Percentiles rank a stretch among this genome's conserved stretches.
Evolutionary conservation across 257 asterid genomes (phyloP).

Genomic region (Ligustrum vulgare): DNA sequence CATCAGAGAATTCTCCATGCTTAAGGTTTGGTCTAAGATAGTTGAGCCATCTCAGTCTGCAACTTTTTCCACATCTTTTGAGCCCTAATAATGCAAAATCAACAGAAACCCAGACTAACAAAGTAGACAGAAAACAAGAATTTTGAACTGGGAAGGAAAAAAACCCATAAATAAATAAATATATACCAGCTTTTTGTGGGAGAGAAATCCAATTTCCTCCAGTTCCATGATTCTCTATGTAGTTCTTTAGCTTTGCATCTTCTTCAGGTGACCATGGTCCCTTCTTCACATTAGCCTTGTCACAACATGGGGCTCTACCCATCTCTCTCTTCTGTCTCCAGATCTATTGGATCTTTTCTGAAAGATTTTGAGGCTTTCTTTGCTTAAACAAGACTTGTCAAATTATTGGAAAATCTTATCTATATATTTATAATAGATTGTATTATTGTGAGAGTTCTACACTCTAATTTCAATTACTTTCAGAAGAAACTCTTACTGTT

Average conservation of each 20-base stretch:
- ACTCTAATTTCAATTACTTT: slow-evolving; percentile 33
- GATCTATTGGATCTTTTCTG: slow-evolving; percentile 13
- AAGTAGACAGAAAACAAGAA: background rate
- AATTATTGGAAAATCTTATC: slow-evolving; percentile 23
- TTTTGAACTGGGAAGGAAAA: background rate
- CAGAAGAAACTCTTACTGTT: background rate
- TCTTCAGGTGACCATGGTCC: slow-evolving; percentile 97
- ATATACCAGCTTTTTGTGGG: slow-evolving; percentile 76
- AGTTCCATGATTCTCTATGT: slow-evolving; percentile 67
- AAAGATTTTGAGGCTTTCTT: slow-evolving; percentile 14
- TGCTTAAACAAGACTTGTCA: slow-evolving; percentile 32
- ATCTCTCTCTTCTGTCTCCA: slow-evolving; percentile 28
- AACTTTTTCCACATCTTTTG: slow-evolving; percentile 80
- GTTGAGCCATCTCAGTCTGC: slow-evolving; percentile 89
- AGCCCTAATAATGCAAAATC: slow-evolving; percentile 43
- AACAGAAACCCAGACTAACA: background rate
- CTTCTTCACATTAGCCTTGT: slow-evolving; percentile 80
- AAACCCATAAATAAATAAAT: background rate
- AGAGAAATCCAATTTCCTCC: slow-evolving; percentile 90
- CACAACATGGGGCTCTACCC: slow-evolving; percentile 96
- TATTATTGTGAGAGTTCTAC: slow-evolving; percentile 27
- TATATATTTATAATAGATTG: background rate
- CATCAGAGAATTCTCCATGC: slow-evolving; percentile 76
- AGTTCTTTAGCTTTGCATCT: slow-evolving; percentile 67
- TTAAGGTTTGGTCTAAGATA: slow-evolving; percentile 79